phyloP scores from a whole-genome alignment of 208 protist species.

The Acanthamoeba lenticulata region DNA sequence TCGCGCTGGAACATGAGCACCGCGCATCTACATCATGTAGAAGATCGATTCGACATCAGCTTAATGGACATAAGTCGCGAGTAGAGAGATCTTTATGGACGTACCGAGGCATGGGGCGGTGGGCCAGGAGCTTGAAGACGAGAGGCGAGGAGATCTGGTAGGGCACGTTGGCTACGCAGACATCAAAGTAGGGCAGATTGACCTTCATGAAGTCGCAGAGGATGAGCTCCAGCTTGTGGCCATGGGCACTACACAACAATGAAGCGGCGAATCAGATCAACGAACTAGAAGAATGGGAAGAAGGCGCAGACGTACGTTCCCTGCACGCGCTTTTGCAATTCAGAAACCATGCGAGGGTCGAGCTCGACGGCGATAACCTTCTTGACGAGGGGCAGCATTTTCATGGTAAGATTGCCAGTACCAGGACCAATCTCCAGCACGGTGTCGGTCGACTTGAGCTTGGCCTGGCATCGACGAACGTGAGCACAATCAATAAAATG shows the following conservation, averaged over 20 bases:
- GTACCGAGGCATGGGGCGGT: slow-evolving; percentile 90
- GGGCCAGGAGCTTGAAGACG: slow-evolving; percentile 98
- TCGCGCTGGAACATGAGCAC: slow-evolving; percentile 99
- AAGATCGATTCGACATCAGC: not conserved
- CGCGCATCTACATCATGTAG: slow-evolving; percentile 92
- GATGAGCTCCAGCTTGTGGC: slow-evolving; percentile 97
- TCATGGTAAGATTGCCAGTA: slow-evolving; percentile 99
- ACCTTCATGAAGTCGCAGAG: slow-evolving; percentile 98
- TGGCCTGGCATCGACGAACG: slow-evolving; percentile 59
- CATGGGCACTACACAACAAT: slow-evolving; percentile 72
- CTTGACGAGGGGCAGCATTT: slow-evolving; percentile 94
- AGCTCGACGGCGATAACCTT: slow-evolving; percentile 98
- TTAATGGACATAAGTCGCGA: slow-evolving; percentile 43
- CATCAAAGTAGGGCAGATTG: slow-evolving; percentile 99
- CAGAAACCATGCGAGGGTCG: slow-evolving; percentile 99
- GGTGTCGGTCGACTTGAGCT: slow-evolving; percentile 96
- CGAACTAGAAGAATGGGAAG: not conserved
- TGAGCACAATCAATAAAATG: not conserved
- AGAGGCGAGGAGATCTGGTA: slow-evolving; percentile 96
- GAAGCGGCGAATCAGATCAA: not conserved
- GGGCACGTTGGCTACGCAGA: slow-evolving; percentile 99
- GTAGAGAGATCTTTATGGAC: not conserved
- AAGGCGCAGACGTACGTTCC: slow-evolving; percentile 83
- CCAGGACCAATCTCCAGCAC: slow-evolving; percentile 99
- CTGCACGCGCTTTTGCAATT: slow-evolving; percentile 99